These are phyloP conservation scores for Nicotiana rustica DNA, from an alignment of 305 asterid species.

Conservation along the genomic window DNA sequence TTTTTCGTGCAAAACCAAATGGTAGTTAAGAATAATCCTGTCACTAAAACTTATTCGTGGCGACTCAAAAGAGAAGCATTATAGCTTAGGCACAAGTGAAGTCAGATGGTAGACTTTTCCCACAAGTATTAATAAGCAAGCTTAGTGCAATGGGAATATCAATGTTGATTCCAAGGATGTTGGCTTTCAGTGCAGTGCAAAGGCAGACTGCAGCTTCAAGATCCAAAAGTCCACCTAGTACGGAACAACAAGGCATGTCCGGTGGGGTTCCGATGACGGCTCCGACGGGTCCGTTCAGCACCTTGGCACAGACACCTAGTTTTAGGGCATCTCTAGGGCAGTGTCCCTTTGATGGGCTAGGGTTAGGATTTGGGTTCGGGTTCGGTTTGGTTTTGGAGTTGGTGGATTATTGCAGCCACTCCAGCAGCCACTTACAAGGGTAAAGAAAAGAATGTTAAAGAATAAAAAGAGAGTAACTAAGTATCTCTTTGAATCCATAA, in stretches of 20 bases:
- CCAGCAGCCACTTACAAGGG: slow-evolving; percentile 59
- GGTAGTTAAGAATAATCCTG: not conserved
- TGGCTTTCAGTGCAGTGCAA: slow-evolving; percentile 81
- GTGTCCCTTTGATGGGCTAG: slow-evolving; percentile 47
- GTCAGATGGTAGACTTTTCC: slow-evolving; percentile 68
- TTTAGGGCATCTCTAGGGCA: slow-evolving; percentile 83
- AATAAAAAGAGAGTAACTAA: slow-evolving; percentile 49
- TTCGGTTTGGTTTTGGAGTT: slow-evolving; percentile 41
- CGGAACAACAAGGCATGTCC: slow-evolving; percentile 70
- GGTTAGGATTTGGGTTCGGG: slow-evolving; percentile 46
- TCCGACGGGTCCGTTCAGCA: slow-evolving; percentile 62
- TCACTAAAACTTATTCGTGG: not conserved
- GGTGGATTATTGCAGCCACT: slow-evolving; percentile 46
- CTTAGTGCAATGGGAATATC: slow-evolving; percentile 74
- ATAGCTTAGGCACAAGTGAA: slow-evolving; percentile 58
- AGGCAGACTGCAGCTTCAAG: slow-evolving; percentile 79
- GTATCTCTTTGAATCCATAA: slow-evolving; percentile 58
- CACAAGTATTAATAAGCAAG: slow-evolving; percentile 71
- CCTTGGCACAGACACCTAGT: slow-evolving; percentile 74
- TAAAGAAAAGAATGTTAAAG: slow-evolving; percentile 55
- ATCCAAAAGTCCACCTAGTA: slow-evolving; percentile 69
- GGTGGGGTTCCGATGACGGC: slow-evolving; percentile 68
- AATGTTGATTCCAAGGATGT: slow-evolving; percentile 71
- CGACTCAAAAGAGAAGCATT: not conserved
- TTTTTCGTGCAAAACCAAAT: not conserved